Evolutionary conservation across 331 rosid genomes (phyloP).

Genomic region (Telfairia occidentalis): DNA sequence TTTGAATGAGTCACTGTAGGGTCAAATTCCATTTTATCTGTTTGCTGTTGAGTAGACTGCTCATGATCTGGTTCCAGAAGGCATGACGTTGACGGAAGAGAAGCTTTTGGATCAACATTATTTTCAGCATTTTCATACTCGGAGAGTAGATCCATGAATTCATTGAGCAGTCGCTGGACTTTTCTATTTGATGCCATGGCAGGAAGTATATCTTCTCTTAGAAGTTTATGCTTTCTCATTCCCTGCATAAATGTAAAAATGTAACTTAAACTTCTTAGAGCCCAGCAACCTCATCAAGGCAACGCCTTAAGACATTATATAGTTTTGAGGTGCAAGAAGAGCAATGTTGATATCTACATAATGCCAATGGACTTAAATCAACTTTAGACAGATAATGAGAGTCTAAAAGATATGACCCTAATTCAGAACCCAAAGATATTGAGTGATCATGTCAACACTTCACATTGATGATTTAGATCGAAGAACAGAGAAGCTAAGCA

Average conservation of each 20-base stretch:
- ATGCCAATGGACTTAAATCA: neutral
- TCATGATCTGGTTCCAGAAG: conserved; percentile 12
- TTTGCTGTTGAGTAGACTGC: conserved; percentile 21
- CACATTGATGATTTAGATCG: neutral
- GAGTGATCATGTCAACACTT: neutral
- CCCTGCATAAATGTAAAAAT: conserved; percentile 43
- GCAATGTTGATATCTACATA: neutral
- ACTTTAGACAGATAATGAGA: neutral
- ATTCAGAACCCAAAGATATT: neutral
- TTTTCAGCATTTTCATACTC: conserved; percentile 51
- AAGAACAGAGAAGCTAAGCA: neutral
- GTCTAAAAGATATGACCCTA: neutral
- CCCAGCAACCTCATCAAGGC: neutral
- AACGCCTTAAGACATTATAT: neutral
- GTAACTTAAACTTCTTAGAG: neutral
- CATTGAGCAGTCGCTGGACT: conserved; percentile 89
- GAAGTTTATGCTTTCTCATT: conserved; percentile 82
- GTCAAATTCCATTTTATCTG: conserved; percentile 17
- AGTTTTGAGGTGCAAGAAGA: neutral
- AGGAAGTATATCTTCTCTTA: conserved; percentile 89
- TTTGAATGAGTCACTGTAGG: conserved; percentile 12
- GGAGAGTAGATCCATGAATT: conserved; percentile 81
- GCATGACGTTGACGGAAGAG: conserved; percentile 10
- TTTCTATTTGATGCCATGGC: conserved; percentile 95
- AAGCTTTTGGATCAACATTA: conserved; percentile 26